Conservation (phyloP, 2,329 filamentous ascomycete genomes). For the Diaporthe ilicicola region DNA sequence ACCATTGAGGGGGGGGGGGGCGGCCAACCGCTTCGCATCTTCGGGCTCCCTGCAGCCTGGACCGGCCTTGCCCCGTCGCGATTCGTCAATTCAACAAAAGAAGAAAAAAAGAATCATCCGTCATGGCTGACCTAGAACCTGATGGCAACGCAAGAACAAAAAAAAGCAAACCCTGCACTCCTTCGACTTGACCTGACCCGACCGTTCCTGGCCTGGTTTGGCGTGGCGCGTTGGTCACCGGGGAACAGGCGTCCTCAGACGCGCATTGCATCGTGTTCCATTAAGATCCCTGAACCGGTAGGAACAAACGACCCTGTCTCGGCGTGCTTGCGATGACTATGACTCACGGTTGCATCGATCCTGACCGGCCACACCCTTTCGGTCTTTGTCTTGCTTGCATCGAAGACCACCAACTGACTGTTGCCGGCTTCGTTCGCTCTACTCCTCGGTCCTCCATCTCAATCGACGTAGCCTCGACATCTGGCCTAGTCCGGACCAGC, state of each 20-base stretch:
- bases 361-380: slow-evolving; percentile 18
- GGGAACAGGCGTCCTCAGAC: slow-evolving; percentile 24
- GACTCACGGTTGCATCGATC: slow-evolving; percentile 29
- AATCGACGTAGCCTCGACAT: not conserved
- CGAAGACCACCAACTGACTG: not conserved
- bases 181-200: not conserved
- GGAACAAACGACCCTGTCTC: slow-evolving; percentile 28
- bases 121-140: not conserved
- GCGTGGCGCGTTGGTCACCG: slow-evolving; percentile 9
- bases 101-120: not conserved
- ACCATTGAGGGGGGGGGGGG: not conserved
- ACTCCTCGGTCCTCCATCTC: not conserved
- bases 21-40: slow-evolving; percentile 3
- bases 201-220: slow-evolving; percentile 13
- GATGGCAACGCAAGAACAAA: not conserved
- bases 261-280: slow-evolving; percentile 28
- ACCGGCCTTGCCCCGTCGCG: not conserved
- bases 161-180: slow-evolving; percentile 11
- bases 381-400: slow-evolving; percentile 14
- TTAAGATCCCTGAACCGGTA: slow-evolving; percentile 27
- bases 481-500: not conserved
- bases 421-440: not conserved
- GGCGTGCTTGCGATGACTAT: slow-evolving; percentile 29
- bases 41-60: slow-evolving; percentile 24
- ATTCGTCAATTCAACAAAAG: slow-evolving; percentile 25